Percentiles rank a stretch among this genome's conserved stretches.
phyloP scores from a whole-genome alignment of 1,139 yeast species.

The Scheffersomyces stambukii region DNA sequence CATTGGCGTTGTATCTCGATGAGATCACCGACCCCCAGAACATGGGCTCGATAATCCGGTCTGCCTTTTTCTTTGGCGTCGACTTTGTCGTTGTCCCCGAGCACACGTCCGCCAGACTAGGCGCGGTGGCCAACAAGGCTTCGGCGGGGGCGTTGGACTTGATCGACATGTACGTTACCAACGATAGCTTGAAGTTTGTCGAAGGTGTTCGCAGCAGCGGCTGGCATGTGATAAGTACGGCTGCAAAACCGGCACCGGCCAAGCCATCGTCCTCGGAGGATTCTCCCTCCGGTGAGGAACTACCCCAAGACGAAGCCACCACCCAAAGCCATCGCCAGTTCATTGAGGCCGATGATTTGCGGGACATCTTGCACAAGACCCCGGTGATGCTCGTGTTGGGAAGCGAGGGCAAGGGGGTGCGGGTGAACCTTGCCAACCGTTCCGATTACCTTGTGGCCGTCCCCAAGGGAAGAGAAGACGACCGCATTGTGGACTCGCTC shows the following conservation, averaged over 20 bases:
- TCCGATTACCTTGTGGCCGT: constrained; percentile 66
- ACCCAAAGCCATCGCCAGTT: constrained; percentile 18
- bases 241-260: constrained; percentile 26
- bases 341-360: constrained; percentile 40
- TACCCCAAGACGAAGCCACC: constrained; percentile 19
- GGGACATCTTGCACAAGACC: constrained; percentile 33
- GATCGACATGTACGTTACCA: constrained; percentile 55
- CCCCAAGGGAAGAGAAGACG: constrained; percentile 28
- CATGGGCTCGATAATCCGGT: constrained; percentile 79
- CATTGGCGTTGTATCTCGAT: constrained; percentile 75
- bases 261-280: constrained; percentile 14
- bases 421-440: constrained; percentile 58
- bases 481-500: constrained; percentile 63
- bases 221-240: constrained; percentile 74
- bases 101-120: constrained; percentile 67
- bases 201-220: constrained; percentile 52
- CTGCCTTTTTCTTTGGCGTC: constrained; percentile 80
- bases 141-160: constrained; percentile 88
- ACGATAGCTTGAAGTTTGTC: constrained; percentile 59
- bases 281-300: constrained; percentile 7
- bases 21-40: constrained; percentile 89
- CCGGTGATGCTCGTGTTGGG: constrained; percentile 79
- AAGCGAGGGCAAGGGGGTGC: constrained; percentile 79
- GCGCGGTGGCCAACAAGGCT: constrained; percentile 76
- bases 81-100: constrained; percentile 74